Conservation (phyloP, 352 stramenopile genomes). For the Phytopythium delawarense region DNA sequence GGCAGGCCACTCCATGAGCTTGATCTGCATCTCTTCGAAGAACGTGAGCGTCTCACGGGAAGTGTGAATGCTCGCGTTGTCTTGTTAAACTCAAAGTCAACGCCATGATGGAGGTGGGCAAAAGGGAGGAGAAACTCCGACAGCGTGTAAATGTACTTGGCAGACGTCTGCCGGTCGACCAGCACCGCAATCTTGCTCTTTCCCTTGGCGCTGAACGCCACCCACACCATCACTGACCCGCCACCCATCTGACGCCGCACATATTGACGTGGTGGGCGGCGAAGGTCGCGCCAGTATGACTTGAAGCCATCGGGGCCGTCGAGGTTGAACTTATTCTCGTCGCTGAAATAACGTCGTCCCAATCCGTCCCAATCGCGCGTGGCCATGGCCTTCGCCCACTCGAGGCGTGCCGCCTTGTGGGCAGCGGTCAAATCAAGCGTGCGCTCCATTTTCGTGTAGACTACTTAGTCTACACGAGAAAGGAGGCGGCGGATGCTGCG, state of each 20-base stretch:
- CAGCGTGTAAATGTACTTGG: slow-evolving; percentile 19
- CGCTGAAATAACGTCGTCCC: no score
- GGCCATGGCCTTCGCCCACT: no score
- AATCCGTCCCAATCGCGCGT: no score
- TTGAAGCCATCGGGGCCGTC: slow-evolving; percentile 34
- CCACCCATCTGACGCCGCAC: slow-evolving; percentile 13
- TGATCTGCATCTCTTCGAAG: slow-evolving; percentile 12
- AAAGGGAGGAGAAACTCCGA: slow-evolving; percentile 26
- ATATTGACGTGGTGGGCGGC: neutral
- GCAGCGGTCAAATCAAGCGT: no score
- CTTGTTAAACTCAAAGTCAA: slow-evolving; percentile 24
- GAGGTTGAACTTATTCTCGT: slow-evolving; percentile 40
- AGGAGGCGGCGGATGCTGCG: no score
- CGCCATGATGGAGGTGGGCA: slow-evolving; percentile 14
- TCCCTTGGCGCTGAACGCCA: slow-evolving; percentile 10
- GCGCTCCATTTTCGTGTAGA: no score
- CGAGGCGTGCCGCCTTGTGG: no score
- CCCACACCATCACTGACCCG: slow-evolving; percentile 22
- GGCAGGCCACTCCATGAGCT: slow-evolving; percentile 20
- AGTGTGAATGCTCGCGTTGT: slow-evolving; percentile 18
- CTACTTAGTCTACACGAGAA: no score
- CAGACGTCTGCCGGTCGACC: slow-evolving; percentile 12
- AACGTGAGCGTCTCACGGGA: slow-evolving; percentile 13
- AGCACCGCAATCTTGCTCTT: slow-evolving; percentile 14
- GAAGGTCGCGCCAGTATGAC: slow-evolving; percentile 23